These are phyloP conservation scores for Scheffersomyces quercinus DNA, from an alignment of 1,139 yeast genomes.

Conservation along the genomic window DNA sequence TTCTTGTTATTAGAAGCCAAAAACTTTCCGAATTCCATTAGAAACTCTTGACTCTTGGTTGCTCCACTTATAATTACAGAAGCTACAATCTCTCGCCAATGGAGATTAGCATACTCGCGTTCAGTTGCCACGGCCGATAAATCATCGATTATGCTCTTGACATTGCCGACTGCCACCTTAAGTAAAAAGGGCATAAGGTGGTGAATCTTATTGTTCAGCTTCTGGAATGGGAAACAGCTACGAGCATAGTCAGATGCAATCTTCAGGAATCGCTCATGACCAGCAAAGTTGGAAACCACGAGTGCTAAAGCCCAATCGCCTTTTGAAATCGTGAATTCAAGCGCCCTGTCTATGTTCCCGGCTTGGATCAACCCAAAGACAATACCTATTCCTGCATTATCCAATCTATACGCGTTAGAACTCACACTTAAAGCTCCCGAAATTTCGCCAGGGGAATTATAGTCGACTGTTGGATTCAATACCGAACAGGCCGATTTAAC, in stretches of 20 bases:
- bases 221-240: slow-evolving; percentile 36
- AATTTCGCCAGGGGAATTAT: slow-evolving; percentile 10
- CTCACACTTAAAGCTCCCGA: slow-evolving; percentile 8
- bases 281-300: slow-evolving; percentile 64
- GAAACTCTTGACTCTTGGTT: slow-evolving; percentile 38
- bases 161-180: slow-evolving; percentile 66
- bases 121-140: slow-evolving; percentile 41
- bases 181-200: slow-evolving; percentile 63
- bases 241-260: slow-evolving; percentile 52
- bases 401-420: slow-evolving; percentile 36
- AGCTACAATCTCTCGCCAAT: slow-evolving; percentile 55
- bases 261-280: slow-evolving; percentile 61
- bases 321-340: slow-evolving; percentile 59
- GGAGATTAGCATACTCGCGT: slow-evolving; percentile 49
- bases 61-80: slow-evolving; percentile 45
- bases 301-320: slow-evolving; percentile 81
- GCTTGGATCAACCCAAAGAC: slow-evolving; percentile 47
- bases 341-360: slow-evolving; percentile 70
- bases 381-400: slow-evolving; percentile 34
- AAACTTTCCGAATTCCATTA: slow-evolving; percentile 56
- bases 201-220: slow-evolving; percentile 43
- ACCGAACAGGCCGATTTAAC: slow-evolving; percentile 26
- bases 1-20: slow-evolving; percentile 38
- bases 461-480: slow-evolving; percentile 39
- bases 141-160: slow-evolving; percentile 52